phyloP scores from a whole-genome alignment of 2,329 filamentous ascomycete genomes.

The Stachybotrys echinatus region DNA sequence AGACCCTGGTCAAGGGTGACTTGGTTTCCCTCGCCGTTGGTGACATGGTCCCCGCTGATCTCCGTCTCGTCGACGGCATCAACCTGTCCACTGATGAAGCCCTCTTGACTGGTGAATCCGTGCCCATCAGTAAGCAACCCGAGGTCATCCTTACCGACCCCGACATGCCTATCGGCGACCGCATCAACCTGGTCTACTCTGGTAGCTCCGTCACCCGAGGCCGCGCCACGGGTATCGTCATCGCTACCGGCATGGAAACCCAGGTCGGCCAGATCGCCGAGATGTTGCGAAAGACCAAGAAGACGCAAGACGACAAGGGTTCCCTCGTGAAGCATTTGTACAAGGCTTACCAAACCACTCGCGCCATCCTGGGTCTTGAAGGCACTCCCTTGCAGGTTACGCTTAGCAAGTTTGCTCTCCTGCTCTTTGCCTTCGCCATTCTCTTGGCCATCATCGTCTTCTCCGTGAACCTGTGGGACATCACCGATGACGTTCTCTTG shows the following conservation, averaged over 20 bases:
- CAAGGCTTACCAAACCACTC: constrained; percentile 35
- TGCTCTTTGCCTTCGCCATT: constrained; percentile 69
- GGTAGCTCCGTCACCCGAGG: constrained; percentile 69
- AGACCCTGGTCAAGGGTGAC: constrained; percentile 60
- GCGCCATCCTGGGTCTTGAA: constrained; percentile 58
- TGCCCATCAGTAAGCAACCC: constrained; percentile 63
- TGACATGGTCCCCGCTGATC: constrained; percentile 65
- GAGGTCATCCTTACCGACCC: constrained; percentile 46
- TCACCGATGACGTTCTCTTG: constrained; percentile 53
- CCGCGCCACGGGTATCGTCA: constrained; percentile 62
- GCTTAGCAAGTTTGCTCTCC: constrained; percentile 76
- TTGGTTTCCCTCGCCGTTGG: constrained; percentile 58
- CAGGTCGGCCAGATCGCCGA: constrained; percentile 73
- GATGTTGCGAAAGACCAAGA: constrained; percentile 54
- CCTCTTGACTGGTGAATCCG: constrained; percentile 67
- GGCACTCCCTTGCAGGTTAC: constrained; percentile 83
- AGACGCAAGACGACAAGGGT: constrained; percentile 28
- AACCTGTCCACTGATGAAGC: constrained; percentile 75
- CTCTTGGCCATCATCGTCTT: constrained; percentile 58
- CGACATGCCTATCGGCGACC: constrained; percentile 61
- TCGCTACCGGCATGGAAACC: constrained; percentile 67
- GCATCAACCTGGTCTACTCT: constrained; percentile 66
- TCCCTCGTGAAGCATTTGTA: constrained; percentile 40
- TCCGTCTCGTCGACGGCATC: constrained; percentile 59
- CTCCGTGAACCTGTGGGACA: constrained; percentile 47